These are phyloP conservation scores for Rhizoctonia solani DNA, from an alignment of 1,284 basidiomycete species.

Conservation along the genomic window DNA sequence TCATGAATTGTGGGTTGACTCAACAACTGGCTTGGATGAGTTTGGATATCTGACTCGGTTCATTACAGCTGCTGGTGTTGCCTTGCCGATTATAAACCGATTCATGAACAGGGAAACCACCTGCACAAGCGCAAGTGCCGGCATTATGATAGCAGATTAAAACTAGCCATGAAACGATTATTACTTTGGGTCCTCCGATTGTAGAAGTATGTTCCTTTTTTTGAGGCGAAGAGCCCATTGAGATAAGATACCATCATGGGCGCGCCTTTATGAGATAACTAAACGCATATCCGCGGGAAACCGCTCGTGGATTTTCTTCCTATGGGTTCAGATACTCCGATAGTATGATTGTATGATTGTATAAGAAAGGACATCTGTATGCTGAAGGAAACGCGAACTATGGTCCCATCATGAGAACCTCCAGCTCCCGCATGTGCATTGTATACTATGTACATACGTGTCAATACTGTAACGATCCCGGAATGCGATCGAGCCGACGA, in stretches of 20 bases:
- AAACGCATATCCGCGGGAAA: too few relatives aligned
- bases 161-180: neutral
- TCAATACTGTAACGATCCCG: neutral
- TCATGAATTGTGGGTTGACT: slow-evolving; percentile 8
- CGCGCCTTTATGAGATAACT: too few relatives aligned
- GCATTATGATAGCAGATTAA: slow-evolving; percentile 28
- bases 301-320: too few relatives aligned
- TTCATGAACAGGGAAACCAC: slow-evolving; percentile 19
- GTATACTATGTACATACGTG: neutral
- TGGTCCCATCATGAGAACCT: too few relatives aligned
- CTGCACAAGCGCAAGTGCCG: slow-evolving; percentile 16
- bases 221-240: too few relatives aligned
- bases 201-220: too few relatives aligned
- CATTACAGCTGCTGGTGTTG: slow-evolving; percentile 10
- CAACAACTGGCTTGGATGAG: neutral
- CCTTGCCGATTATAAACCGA: slow-evolving; percentile 15
- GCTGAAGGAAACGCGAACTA: too few relatives aligned
- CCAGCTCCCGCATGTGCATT: neutral
- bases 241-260: too few relatives aligned
- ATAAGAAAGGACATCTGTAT: neutral
- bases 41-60: too few relatives aligned
- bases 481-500: too few relatives aligned
- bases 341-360: neutral
- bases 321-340: too few relatives aligned
- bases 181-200: slow-evolving; percentile 10